These are phyloP conservation scores for Aspergillus sp. DNA, from an alignment of 2,329 filamentous ascomycete genomes.

Conservation along the genomic window DNA sequence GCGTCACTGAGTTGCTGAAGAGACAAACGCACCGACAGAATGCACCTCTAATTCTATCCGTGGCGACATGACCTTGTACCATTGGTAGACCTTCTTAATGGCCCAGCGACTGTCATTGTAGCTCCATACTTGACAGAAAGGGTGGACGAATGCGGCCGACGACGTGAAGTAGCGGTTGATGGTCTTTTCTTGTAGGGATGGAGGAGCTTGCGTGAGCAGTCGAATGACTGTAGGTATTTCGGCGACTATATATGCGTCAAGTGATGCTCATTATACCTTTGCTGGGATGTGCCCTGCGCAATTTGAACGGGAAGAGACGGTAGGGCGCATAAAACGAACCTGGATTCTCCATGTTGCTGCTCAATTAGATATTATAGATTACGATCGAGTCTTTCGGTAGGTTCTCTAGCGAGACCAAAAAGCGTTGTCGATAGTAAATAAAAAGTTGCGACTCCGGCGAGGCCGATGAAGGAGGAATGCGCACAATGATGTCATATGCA, in stretches of 20 bases:
- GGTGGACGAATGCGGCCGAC: constrained; percentile 72
- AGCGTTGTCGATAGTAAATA: not conserved
- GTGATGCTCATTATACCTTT: not conserved
- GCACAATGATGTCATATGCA: constrained; percentile 2
- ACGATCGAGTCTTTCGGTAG: not conserved
- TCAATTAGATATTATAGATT: not conserved
- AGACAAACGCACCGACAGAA: constrained; percentile 47
- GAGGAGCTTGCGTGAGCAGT: constrained; percentile 65
- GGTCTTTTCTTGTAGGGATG: constrained; percentile 62
- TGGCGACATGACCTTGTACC: constrained; percentile 83
- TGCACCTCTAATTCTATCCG: constrained; percentile 67
- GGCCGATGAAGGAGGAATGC: too few species aligned
- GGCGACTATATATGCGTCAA: constrained; percentile 32
- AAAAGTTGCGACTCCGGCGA: too few species aligned
- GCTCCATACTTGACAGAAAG: constrained; percentile 68
- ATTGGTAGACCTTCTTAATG: constrained; percentile 70
- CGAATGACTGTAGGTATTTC: constrained; percentile 69
- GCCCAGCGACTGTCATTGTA: constrained; percentile 65
- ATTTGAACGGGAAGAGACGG: not conserved
- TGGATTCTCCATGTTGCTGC: constrained; percentile 21
- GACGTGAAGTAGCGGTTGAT: constrained; percentile 72
- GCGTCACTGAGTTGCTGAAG: not conserved
- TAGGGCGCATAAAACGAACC: constrained; percentile 9
- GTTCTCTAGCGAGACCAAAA: not conserved
- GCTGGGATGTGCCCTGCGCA: too few species aligned